Conservation (phyloP, 164 flowering plant species). For the Stephania yunnanensis region DNA sequence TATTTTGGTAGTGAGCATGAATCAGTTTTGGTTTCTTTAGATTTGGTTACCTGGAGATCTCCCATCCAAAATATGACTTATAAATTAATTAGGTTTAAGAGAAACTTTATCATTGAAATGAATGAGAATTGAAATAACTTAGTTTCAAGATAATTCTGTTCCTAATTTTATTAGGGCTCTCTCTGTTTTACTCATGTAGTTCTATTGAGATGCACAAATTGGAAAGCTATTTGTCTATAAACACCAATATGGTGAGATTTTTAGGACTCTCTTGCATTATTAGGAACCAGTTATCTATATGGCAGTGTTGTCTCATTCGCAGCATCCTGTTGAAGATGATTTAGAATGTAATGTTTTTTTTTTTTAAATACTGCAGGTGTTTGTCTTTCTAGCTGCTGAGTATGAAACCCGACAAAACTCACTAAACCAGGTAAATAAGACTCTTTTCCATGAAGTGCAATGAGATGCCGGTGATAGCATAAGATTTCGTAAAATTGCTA, state of each 20-base stretch:
- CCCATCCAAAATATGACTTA: not conserved
- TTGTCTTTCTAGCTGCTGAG: conserved; percentile 85
- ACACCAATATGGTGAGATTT: not conserved
- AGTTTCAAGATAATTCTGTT: not conserved
- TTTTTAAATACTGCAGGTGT: conserved; percentile 44
- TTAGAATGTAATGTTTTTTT: not conserved
- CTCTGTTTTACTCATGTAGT: not conserved
- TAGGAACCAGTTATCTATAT: not conserved
- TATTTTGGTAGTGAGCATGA: not conserved
- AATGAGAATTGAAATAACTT: not conserved
- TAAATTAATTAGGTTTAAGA: not conserved
- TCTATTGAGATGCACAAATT: not conserved
- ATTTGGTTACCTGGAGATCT: not conserved
- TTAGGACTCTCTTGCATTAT: not conserved
- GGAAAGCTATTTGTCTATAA: not conserved
- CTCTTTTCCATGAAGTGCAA: not conserved
- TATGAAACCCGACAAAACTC: conserved; percentile 73
- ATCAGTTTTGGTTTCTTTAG: not conserved
- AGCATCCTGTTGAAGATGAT: not conserved
- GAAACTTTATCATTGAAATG: not conserved
- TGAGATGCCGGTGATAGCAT: not conserved
- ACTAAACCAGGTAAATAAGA: conserved; percentile 66
- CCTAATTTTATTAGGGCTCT: not conserved
- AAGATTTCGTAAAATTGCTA: too few species aligned
- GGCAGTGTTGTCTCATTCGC: not conserved